Base-by-base conservation (phyloP, 169 alveolate genomes). In the Cyclospora cayetanensis region DNA sequence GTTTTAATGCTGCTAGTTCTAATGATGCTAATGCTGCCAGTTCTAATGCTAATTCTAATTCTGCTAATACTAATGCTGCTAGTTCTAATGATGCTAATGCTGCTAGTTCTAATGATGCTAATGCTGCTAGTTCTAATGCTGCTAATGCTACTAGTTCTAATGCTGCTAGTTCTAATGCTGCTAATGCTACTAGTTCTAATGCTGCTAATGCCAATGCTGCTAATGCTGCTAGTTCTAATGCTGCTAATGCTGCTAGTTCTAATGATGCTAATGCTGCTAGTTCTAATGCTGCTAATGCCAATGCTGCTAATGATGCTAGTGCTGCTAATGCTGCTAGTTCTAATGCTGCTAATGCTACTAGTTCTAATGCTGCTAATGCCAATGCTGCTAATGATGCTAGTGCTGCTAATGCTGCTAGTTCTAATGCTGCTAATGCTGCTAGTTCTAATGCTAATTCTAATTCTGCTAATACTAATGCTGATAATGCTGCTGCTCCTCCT, bases 21-120 rank as follows among this genome's bases (percentile, higher is more conserved):
- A 18, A 7, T 72, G 60, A 52, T 39, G 31, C 50, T 35, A 7
- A 11, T 55, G 94, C 37, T 15, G 83, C 29, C 35, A 27, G 25
- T 7, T 22, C 80, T 66, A 4, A 12, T 9, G 4, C 22, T 60
- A 5, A 9, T 12, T 60, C 31, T 9, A 9, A 4, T 60, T 60
- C 11, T 60, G n/a, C 22, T 7, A 42, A 50, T 90, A 12, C 91
- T 90, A 46, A 90, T 97, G 55, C 18, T 50, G 18, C 18, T 50
- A 12, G 18, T 50, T 50, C 18, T 50, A 18, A 12, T 50, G 9
- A 50, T 50, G 9, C 18, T 12, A 12, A 12, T 50, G 18, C 18
- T 50, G 9, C 9, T 50, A 50, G 18, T 12, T 50, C n/a, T 50
- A 50, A n/a, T n/a, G n/a, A n/a, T n/a, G n/a, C n/a, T n/a, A n/a